phyloP scores from a whole-genome alignment of 441 rosid species.

The Biscutella laevigata region DNA sequence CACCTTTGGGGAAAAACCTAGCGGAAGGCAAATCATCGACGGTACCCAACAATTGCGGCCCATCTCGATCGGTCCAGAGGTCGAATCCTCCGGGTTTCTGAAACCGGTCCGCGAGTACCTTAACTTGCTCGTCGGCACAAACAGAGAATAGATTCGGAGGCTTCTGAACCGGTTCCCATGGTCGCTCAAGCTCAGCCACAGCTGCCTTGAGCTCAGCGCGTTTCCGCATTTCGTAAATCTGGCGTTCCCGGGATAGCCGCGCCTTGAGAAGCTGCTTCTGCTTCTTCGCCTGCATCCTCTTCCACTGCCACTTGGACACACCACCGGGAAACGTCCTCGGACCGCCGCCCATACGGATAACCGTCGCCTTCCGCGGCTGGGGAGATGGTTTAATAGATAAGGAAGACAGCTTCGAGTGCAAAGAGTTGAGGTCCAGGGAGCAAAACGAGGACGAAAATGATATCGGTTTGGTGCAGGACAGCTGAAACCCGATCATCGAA shows the following conservation, averaged over 20 bases:
- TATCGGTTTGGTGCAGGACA: conserved; percentile 37
- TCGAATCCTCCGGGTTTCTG: conserved; percentile 63
- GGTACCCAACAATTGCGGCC: conserved; percentile 49
- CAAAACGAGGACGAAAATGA: conserved; percentile 24
- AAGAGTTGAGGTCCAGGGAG: conserved; percentile 12
- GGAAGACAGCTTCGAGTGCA: conserved; percentile 28
- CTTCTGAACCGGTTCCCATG: conserved; percentile 70
- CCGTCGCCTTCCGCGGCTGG: conserved; percentile 25
- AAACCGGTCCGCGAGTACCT: conserved; percentile 65
- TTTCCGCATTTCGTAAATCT: conserved; percentile 64
- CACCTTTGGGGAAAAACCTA: conserved; percentile 79
- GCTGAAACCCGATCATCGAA: conserved; percentile 25
- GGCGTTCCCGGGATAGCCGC: conserved; percentile 47
- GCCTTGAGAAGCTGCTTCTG: conserved; percentile 63
- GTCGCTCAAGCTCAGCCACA: conserved; percentile 63
- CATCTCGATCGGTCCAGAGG: conserved; percentile 51
- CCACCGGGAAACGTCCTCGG: conserved; percentile 66
- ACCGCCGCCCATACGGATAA: conserved; percentile 77
- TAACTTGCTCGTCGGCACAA: conserved; percentile 48
- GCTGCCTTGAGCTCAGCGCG: conserved; percentile 79
- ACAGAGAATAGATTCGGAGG: conserved; percentile 72
- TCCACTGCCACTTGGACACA: conserved; percentile 68
- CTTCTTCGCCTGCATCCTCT: conserved; percentile 68
- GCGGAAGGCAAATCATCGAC: conserved; percentile 65
- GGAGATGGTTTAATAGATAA: conserved; percentile 25